Evolutionary conservation across 306 rosid genomes (phyloP).

Genomic region (Canavalia ensiformis): DNA sequence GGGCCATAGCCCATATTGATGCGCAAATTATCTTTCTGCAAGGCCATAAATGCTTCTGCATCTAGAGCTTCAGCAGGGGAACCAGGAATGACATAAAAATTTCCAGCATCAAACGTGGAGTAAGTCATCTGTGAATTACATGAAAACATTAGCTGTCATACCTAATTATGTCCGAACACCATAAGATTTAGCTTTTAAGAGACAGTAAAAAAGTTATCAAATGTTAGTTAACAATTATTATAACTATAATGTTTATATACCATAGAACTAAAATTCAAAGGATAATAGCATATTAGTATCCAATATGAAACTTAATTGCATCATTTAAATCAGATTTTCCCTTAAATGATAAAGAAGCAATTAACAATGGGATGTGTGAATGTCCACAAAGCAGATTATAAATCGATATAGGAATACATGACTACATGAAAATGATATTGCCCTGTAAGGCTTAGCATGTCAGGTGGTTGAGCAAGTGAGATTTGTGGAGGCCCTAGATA

Average conservation of each 20-base stretch:
- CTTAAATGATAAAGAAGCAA: conserved; percentile 21
- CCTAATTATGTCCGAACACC: conserved; percentile 27
- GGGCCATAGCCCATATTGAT: conserved; percentile 65
- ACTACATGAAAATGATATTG: conserved; percentile 33
- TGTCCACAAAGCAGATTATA: conserved; percentile 21
- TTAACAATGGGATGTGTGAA: conserved; percentile 27
- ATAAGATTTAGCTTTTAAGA: neutral
- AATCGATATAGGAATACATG: neutral
- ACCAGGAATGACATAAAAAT: conserved; percentile 91
- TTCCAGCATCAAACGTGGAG: conserved; percentile 86
- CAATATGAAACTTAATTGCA: conserved; percentile 9
- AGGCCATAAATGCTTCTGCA: conserved; percentile 63
- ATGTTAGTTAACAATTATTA: conserved; percentile 29
- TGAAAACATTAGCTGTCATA: conserved; percentile 41
- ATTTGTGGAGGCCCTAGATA: conserved; percentile 17
- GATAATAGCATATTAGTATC: conserved; percentile 6
- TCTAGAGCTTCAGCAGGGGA: conserved; percentile 81
- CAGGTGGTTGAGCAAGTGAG: conserved; percentile 6
- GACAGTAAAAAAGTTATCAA: conserved; percentile 9
- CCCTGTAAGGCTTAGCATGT: neutral
- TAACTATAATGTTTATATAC: conserved; percentile 9
- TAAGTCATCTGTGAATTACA: conserved; percentile 77
- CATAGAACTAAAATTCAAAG: conserved; percentile 24
- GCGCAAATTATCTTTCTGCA: conserved; percentile 63
- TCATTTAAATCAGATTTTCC: conserved; percentile 23